Conservation (phyloP, 768 basidiomycete genomes). For the Suillus fuscotomentosus region DNA sequence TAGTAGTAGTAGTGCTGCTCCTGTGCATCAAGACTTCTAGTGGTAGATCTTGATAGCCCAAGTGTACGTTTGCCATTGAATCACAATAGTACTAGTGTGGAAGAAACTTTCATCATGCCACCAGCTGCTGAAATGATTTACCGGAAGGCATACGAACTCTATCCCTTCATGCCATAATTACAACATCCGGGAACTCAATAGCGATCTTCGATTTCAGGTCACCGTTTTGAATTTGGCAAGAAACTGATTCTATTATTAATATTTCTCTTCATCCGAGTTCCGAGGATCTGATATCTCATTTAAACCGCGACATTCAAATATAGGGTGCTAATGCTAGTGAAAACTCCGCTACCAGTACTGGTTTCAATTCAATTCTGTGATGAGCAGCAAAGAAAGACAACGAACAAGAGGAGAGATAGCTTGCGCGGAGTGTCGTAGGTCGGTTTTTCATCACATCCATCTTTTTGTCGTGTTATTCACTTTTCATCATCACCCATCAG, state of each 20-base stretch:
- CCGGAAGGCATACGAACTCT: background rate
- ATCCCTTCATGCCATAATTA: background rate
- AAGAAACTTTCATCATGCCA: background rate
- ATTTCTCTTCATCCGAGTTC: background rate
- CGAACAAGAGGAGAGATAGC: constrained; percentile 27
- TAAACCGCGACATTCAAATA: background rate
- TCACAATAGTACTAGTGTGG: background rate
- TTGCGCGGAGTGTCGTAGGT: constrained; percentile 33
- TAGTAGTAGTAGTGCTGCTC: too few species aligned
- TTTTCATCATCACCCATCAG: constrained; percentile 10
- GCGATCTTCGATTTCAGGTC: background rate
- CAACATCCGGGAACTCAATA: background rate
- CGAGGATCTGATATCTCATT: constrained; percentile 12
- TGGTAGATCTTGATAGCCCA: too few species aligned
- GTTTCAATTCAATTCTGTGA: background rate
- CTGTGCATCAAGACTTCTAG: too few species aligned
- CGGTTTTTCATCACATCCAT: background rate
- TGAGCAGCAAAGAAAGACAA: constrained; percentile 22
- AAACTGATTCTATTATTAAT: background rate
- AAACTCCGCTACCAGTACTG: background rate
- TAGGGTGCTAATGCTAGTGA: background rate
- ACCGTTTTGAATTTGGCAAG: background rate
- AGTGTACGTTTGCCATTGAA: too few species aligned
- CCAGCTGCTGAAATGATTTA: background rate
- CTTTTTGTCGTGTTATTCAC: background rate